Percentiles rank a stretch among this genome's conserved stretches.
Evolutionary conservation across 352 stramenopile species (phyloP).

Genomic region (Globisporangium cystogenes): DNA sequence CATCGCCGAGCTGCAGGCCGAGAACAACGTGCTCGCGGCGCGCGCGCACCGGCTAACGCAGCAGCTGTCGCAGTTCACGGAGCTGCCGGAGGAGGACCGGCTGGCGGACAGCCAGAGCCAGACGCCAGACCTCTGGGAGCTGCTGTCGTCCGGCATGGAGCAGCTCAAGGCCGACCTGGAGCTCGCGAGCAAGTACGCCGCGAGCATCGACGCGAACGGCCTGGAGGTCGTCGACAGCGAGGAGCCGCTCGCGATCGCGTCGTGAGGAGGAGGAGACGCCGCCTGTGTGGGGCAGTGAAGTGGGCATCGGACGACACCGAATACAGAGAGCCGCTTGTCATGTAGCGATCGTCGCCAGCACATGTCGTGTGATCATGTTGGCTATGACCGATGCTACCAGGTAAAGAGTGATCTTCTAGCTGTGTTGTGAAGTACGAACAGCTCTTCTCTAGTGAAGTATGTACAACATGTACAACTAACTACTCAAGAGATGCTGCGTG

Average conservation of each 20-base stretch:
- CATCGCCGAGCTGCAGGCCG: constrained; percentile 70
- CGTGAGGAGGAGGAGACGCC: no score
- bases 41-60: constrained; percentile 73
- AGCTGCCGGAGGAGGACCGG: constrained; percentile 65
- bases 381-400: no score
- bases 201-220: constrained; percentile 60
- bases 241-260: constrained; percentile 46
- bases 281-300: no score
- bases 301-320: no score
- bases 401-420: no score
- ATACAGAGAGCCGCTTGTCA: no score
- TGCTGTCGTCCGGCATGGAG: constrained; percentile 85
- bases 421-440: no score
- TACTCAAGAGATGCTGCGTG: neutral
- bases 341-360: no score
- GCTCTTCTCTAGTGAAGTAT: no score
- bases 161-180: constrained; percentile 86
- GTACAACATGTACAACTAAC: neutral
- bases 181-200: constrained; percentile 81
- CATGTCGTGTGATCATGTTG: no score
- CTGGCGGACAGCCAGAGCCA: constrained; percentile 45
- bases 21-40: constrained; percentile 82
- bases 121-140: constrained; percentile 77
- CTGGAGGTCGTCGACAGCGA: constrained; percentile 37
- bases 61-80: constrained; percentile 81